These are phyloP conservation scores for Corchorus capsularis DNA, from an alignment of 345 rosid species.

Conservation along the genomic window DNA sequence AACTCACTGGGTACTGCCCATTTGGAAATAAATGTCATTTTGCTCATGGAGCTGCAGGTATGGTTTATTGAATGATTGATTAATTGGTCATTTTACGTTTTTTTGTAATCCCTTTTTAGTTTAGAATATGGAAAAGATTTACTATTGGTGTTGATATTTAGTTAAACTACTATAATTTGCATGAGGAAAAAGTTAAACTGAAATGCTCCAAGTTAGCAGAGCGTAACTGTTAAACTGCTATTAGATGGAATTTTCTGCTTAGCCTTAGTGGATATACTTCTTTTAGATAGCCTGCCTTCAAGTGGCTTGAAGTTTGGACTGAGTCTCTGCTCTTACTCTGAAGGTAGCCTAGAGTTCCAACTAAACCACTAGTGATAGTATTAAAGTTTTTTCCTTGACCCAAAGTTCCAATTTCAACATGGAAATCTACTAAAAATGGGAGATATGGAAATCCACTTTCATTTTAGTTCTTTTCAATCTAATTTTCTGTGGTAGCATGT, in stretches of 20 bases:
- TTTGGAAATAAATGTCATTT: slow-evolving; percentile 97
- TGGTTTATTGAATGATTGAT: slow-evolving; percentile 5
- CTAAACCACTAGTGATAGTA: not conserved
- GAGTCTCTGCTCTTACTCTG: not conserved
- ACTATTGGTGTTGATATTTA: slow-evolving; percentile 3
- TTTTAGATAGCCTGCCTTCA: not conserved
- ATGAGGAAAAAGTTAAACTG: slow-evolving; percentile 5
- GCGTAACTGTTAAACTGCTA: not conserved
- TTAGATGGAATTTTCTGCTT: not conserved
- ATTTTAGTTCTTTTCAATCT: not conserved
- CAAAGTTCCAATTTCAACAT: not conserved
- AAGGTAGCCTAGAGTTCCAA: not conserved
- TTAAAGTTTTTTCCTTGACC: not conserved
- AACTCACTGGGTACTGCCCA: slow-evolving; percentile 91
- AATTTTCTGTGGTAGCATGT: not conserved
- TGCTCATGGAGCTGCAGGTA: slow-evolving; percentile 93
- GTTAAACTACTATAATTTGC: not conserved
- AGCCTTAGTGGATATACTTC: not conserved
- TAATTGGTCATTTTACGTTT: not conserved
- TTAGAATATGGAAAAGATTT: not conserved
- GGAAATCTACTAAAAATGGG: not conserved
- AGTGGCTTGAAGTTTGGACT: not conserved
- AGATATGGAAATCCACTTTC: not conserved
- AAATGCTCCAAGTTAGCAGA: slow-evolving; percentile 6
- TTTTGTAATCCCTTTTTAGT: not conserved